phyloP scores from a whole-genome alignment of 1,139 yeast species.

The Zygosaccharomyces pseudobailii region DNA sequence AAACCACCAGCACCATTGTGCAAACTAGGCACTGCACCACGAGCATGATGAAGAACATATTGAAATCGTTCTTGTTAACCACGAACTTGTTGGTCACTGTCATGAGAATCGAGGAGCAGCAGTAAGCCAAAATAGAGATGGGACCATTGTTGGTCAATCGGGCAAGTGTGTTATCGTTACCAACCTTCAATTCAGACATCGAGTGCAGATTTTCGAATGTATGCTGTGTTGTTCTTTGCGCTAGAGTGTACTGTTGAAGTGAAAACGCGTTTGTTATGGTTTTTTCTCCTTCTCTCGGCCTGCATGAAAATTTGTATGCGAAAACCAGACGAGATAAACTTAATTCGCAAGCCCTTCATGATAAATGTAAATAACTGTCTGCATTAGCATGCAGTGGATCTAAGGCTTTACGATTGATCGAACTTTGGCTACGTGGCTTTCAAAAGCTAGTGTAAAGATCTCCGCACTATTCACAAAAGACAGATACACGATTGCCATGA shows the following conservation, averaged over 20 bases:
- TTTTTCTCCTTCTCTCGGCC: conserved; percentile 2
- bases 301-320: neutral
- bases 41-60: conserved; percentile 84
- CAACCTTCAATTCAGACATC: conserved; percentile 31
- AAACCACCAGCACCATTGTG: conserved; percentile 60
- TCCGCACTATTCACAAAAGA: too few relatives aligned
- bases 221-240: neutral
- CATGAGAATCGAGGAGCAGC: conserved; percentile 91
- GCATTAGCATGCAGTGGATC: too few relatives aligned
- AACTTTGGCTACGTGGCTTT: too few relatives aligned
- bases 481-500: too few relatives aligned
- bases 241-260: neutral
- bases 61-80: conserved; percentile 74
- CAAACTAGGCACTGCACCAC: conserved; percentile 82
- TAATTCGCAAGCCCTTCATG: too few relatives aligned
- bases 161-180: conserved; percentile 20
- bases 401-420: too few relatives aligned
- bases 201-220: neutral
- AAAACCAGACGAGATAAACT: neutral
- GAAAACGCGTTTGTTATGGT: neutral
- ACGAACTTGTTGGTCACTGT: conserved; percentile 97
- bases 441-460: too few relatives aligned
- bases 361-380: too few relatives aligned
- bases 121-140: conserved; percentile 78
- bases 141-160: conserved; percentile 70